Evolutionary conservation across 345 rosid species (phyloP), one percentile per base, ranked within the genome.

Genomic region (Hevea brasiliensis): DNA sequence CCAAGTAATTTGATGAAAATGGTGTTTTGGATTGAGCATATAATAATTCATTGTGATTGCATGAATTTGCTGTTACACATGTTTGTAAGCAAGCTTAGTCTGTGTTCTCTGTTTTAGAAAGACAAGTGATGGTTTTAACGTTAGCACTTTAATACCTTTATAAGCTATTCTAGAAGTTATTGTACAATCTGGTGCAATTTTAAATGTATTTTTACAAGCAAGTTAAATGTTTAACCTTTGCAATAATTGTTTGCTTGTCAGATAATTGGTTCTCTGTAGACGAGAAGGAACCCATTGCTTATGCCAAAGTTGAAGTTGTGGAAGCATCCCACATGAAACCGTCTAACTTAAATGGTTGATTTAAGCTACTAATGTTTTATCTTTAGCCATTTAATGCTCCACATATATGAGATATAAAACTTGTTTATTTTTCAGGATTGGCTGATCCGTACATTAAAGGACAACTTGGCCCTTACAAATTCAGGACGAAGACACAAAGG

Each of bases 381-480:
- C 37, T 79, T 74, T 32, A 5, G 2, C 54, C 42, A 6, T 29
- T 26, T 51, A 41, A 67, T 65, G 41, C 32, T 74, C 12, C 61
- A 15, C 4, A 24, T 71, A 55, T 37, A 41, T 61, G 7, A 20
- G 53, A 20, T 40, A 26, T 63, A 48, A 58, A 14, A 64, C 48
- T 76, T 32, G 71, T 32, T 32, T 66, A 23, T 61, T 71, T 72
- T 85, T 77, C 91, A 95, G 99, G 99, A 72, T 83, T 91, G 74
- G 86, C 98, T 72, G 97, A 92, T 85, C 99, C 99, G 32, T 95
- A 92, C 35, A 96, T 92, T 80, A 95, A 91, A 83, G 99, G 99
- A 68, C 87, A 88, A 74, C 87, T 92, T 72, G 97, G 99, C 20
- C 74, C 87, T 8, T 89, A 87, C 82, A 86, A 89, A 73, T 90